Evolutionary conservation across 176 grass and related monocot species (phyloP).

Genomic region (Rhynchospora breviuscula): DNA sequence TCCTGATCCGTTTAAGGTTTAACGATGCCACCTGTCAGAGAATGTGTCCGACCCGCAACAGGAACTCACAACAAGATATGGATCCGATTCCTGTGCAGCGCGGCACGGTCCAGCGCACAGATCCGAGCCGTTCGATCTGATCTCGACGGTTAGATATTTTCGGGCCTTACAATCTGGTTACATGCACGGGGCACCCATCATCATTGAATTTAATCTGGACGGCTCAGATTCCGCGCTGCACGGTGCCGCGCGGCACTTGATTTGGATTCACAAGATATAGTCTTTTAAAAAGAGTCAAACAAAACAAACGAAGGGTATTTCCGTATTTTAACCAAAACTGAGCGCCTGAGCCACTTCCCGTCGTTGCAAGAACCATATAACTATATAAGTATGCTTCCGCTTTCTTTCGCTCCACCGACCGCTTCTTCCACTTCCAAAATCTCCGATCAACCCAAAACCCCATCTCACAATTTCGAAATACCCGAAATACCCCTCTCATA

Average conservation of each 20-base stretch:
- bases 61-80: not conserved
- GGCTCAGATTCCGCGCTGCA: too few species aligned
- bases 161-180: too few species aligned
- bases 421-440: not conserved
- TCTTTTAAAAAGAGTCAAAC: not conserved
- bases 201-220: too few species aligned
- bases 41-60: not conserved
- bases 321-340: not conserved
- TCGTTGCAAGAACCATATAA: not conserved
- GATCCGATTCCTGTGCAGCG: too few species aligned
- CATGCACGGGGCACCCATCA: too few species aligned
- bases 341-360: not conserved
- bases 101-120: too few species aligned
- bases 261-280: too few species aligned
- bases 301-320: not conserved
- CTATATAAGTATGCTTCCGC: not conserved
- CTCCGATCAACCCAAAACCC: not conserved
- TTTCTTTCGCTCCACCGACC: not conserved
- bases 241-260: too few species aligned
- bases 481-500: not conserved
- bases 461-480: not conserved
- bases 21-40: too few species aligned
- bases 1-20: not conserved
- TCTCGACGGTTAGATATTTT: too few species aligned
- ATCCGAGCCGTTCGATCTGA: too few species aligned